Conservation (phyloP, 257 asterid species). For the Solanum tacnaense region DNA sequence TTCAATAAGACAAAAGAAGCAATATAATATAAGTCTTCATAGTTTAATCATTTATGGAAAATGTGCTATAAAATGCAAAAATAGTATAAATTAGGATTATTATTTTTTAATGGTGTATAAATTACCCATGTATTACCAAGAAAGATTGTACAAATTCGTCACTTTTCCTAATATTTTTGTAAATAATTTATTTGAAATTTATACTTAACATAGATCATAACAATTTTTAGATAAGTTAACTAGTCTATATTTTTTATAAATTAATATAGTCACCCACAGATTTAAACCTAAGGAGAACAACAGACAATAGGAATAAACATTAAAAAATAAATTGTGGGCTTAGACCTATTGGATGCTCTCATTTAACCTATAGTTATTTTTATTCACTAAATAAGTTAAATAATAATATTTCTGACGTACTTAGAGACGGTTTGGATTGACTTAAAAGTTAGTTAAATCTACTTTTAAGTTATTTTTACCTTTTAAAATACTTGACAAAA, state of each 20-base stretch:
- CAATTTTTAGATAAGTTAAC: not conserved
- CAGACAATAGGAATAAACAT: not conserved
- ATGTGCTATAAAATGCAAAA: not conserved
- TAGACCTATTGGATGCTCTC: not conserved
- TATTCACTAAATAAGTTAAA: too few relatives aligned
- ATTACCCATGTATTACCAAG: too few relatives aligned
- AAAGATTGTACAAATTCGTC: too few relatives aligned
- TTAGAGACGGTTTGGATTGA: fast-evolving
- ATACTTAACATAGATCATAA: not conserved
- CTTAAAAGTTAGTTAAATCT: too few relatives aligned
- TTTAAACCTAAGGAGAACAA: not conserved
- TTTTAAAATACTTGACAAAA: too few relatives aligned
- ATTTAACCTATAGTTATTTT: not conserved
- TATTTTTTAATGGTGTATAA: not conserved
- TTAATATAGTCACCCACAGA: not conserved
- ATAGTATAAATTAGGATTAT: not conserved
- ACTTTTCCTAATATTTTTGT: not conserved
- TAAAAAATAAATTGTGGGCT: too few relatives aligned
- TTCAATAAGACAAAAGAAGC: not conserved
- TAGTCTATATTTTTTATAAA: not conserved
- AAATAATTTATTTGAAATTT: too few relatives aligned
- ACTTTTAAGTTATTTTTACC: too few relatives aligned
- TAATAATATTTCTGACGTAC: too few relatives aligned
- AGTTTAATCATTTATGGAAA: not conserved
- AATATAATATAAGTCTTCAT: not conserved